Percentiles rank a stretch among this genome's conserved stretches.
Conservation (phyloP, 2,329 filamentous ascomycete species). For the Kalmusia sp. region DNA sequence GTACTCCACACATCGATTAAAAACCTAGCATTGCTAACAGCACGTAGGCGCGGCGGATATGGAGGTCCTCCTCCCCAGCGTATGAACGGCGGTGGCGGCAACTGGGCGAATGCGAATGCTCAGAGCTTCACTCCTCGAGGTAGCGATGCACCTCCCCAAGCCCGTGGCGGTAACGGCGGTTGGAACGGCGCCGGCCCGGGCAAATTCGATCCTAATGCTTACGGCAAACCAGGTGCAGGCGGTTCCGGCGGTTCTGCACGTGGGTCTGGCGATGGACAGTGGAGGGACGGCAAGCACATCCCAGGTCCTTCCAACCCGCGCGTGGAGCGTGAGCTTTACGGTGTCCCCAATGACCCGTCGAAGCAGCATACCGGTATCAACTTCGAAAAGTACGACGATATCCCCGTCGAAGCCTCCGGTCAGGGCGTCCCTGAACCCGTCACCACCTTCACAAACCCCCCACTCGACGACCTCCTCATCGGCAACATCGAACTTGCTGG, state of each 20-base stretch:
- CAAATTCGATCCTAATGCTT: conserved; percentile 69
- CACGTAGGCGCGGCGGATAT: conserved; percentile 34
- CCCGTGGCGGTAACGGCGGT: conserved; percentile 40
- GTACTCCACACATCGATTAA: conserved; percentile 5
- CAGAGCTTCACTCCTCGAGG: conserved; percentile 63
- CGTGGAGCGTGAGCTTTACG: conserved; percentile 94
- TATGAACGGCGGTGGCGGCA: conserved; percentile 63
- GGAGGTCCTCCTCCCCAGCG: conserved; percentile 35
- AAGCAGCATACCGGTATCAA: conserved; percentile 99
- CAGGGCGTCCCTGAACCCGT: conserved; percentile 92
- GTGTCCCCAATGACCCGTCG: conserved; percentile 84
- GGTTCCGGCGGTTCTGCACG: conserved; percentile 66
- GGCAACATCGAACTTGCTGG: conserved; percentile 91
- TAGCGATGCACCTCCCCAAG: conserved; percentile 37
- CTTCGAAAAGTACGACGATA: conserved; percentile 99
- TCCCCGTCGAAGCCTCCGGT: conserved; percentile 96
- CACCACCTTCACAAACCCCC: conserved; percentile 88
- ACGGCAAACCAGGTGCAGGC: conserved; percentile 60
- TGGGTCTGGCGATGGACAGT: conserved; percentile 93
- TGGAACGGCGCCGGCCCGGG: conserved; percentile 48
- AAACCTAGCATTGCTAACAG: conserved; percentile 23
- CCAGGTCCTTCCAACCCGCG: conserved; percentile 87
- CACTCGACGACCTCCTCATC: conserved; percentile 91
- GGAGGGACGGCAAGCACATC: conserved; percentile 96
- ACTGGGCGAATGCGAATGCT: conserved; percentile 65